These are phyloP conservation scores for Xylaria digitata DNA, from an alignment of 2,329 filamentous ascomycete species.

Conservation along the genomic window DNA sequence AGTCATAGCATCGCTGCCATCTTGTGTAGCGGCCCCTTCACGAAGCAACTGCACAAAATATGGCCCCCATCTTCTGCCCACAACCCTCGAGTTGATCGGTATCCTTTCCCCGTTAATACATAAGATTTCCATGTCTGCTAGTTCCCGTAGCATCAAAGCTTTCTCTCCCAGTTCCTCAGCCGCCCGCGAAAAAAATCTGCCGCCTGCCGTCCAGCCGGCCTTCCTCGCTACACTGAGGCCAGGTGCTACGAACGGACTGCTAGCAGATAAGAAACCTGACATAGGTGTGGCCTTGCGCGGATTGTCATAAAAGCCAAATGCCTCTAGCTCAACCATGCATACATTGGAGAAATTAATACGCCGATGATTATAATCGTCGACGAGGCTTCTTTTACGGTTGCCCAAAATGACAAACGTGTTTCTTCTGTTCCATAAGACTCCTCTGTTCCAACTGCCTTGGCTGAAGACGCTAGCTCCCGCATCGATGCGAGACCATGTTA, in stretches of 20 bases:
- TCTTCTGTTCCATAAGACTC: conserved; percentile 89
- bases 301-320: conserved; percentile 97
- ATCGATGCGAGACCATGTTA: conserved; percentile 96
- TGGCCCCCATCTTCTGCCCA: conserved; percentile 90
- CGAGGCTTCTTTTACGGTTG: conserved; percentile 90
- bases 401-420: conserved; percentile 97
- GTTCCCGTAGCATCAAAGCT: conserved; percentile 81
- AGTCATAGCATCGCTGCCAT: conserved; percentile 80
- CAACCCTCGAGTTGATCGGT: conserved; percentile 89
- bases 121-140: conserved; percentile 96
- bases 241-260: conserved; percentile 71
- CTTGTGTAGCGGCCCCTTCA: conserved; percentile 78
- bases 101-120: conserved; percentile 92
- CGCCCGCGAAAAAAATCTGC: conserved; percentile 78
- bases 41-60: conserved; percentile 93
- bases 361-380: conserved; percentile 98
- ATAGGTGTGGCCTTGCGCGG: conserved; percentile 81
- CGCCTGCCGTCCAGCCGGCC: conserved; percentile 75
- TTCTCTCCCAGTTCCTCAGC: conserved; percentile 88
- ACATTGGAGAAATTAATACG: conserved; percentile 98
- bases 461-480: conserved; percentile 94
- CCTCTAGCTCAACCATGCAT: conserved; percentile 96
- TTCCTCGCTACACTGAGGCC: conserved; percentile 69
- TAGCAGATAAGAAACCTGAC: conserved; percentile 86
- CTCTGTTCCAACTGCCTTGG: conserved; percentile 97